A percentile compares a stretch with the other conserved stretches of the same genome.
Evolutionary conservation across 495 filamentous ascomycete genomes (phyloP).

Genomic region (Podospora fimiseda): DNA sequence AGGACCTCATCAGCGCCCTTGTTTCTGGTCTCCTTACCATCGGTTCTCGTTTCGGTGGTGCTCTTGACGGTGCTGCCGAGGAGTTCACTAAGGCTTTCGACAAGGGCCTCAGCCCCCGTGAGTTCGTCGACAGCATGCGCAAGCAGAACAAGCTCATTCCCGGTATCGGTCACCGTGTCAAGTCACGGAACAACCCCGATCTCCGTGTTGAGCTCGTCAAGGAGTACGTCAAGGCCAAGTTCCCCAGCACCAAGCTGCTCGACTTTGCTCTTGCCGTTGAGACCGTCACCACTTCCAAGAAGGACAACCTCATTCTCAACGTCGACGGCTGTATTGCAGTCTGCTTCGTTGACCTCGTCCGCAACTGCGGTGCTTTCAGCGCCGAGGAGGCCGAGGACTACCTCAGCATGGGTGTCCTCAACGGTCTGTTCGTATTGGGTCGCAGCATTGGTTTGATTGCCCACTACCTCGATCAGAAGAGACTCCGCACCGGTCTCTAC

Average conservation of each 20-base stretch:
- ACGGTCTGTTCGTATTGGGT: conserved; percentile 97
- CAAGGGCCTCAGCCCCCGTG: conserved; percentile 95
- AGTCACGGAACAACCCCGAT: conserved; percentile 99
- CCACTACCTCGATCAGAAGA: conserved; percentile 99
- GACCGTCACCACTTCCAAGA: conserved; percentile 97
- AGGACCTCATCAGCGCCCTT: conserved; percentile 92
- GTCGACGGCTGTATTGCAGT: conserved; percentile 97
- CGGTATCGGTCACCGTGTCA: conserved; percentile 97
- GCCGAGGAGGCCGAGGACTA: conserved; percentile 78
- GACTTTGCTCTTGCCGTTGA: conserved; percentile 98
- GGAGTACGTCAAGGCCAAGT: conserved; percentile 95
- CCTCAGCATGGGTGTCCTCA: conserved; percentile 90
- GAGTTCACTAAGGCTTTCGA: conserved; percentile 98
- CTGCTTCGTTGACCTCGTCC: conserved; percentile 95
- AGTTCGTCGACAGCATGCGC: conserved; percentile 97
- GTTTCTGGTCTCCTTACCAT: conserved; percentile 97
- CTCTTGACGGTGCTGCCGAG: conserved; percentile 93
- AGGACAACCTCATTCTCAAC: conserved; percentile 99
- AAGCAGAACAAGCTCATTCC: conserved; percentile 99
- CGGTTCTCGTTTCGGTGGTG: conserved; percentile 96
- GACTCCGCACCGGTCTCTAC: conserved; percentile 94
- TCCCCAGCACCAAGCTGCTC: conserved; percentile 92
- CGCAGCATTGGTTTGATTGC: conserved; percentile 97
- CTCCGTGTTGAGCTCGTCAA: conserved; percentile 98
- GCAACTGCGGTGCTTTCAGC: conserved; percentile 95